phyloP scores from a whole-genome alignment of 805 yeast genomes.

The Wickerhamiella qilinensis region DNA sequence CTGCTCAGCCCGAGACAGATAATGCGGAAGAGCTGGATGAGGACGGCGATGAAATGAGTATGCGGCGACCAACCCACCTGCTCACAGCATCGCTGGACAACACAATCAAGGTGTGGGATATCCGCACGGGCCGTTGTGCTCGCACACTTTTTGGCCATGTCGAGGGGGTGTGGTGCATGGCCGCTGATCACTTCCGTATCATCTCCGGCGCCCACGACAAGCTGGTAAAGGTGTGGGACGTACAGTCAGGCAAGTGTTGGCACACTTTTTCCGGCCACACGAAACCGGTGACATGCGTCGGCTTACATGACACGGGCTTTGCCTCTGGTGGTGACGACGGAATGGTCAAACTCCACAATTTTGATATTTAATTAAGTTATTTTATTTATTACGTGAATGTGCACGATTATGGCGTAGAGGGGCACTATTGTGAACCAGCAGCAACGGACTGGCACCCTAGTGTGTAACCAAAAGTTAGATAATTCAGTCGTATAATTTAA shows the following conservation, averaged over 20 bases:
- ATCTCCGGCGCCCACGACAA: constrained; percentile 92
- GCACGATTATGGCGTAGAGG: no score
- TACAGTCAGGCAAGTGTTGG: constrained; percentile 85
- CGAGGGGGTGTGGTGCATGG: constrained; percentile 95
- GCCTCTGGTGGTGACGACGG: constrained; percentile 88
- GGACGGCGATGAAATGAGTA: constrained; percentile 12
- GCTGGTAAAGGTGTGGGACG: constrained; percentile 83
- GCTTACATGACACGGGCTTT: constrained; percentile 73
- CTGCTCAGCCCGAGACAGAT: constrained; percentile 1
- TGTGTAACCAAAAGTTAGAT: no score
- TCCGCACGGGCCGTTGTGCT: constrained; percentile 69
- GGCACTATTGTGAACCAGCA: no score
- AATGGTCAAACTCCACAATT: constrained; percentile 65
- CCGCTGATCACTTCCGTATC: constrained; percentile 88
- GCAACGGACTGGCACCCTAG: no score
- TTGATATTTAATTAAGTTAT: constrained; percentile 25
- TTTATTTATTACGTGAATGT: not conserved
- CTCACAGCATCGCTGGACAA: constrained; percentile 81
- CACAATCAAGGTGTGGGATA: constrained; percentile 87
- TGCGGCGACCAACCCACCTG: constrained; percentile 59
- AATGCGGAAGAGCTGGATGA: constrained; percentile 5
- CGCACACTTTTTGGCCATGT: constrained; percentile 95
- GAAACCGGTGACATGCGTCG: constrained; percentile 46
- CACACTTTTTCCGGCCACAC: constrained; percentile 73
- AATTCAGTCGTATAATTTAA: no score